These are phyloP conservation scores for Sambucus nigra DNA, from an alignment of 129 eudicot genomes.

Conservation along the genomic window DNA sequence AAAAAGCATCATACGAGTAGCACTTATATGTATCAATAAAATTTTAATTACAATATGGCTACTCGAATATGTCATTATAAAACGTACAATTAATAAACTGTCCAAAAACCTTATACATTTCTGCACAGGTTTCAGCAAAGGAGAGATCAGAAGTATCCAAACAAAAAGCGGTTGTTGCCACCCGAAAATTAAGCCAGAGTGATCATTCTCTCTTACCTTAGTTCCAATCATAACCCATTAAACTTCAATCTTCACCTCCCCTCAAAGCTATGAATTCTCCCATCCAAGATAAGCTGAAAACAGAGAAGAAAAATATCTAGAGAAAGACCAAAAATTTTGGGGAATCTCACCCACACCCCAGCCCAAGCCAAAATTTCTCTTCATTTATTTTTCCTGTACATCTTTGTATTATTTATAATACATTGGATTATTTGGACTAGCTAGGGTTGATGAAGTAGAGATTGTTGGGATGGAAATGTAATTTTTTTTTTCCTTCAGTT, in stretches of 20 bases:
- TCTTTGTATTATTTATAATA: conserved; percentile 7
- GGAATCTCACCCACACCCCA: not conserved
- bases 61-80: conserved; percentile 4
- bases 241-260: not conserved
- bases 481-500: not conserved
- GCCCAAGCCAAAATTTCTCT: not conserved
- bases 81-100: not conserved
- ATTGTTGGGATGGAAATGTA: not conserved
- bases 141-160: not conserved
- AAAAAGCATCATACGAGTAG: too few relatives aligned
- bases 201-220: not conserved
- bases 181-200: not conserved
- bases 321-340: not conserved
- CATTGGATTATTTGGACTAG: not conserved
- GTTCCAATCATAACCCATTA: not conserved
- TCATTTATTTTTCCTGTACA: not conserved
- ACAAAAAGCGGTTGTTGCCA: too few relatives aligned
- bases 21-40: conserved; percentile 6
- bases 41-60: conserved; percentile 26
- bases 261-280: not conserved
- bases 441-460: conserved; percentile 6
- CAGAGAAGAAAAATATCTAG: not conserved
- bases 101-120: conserved; percentile 1
- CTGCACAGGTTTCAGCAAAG: too few relatives aligned
- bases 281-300: not conserved